Conservation (phyloP, 2,329 filamentous ascomycete species). For the Talaromyces sp. region DNA sequence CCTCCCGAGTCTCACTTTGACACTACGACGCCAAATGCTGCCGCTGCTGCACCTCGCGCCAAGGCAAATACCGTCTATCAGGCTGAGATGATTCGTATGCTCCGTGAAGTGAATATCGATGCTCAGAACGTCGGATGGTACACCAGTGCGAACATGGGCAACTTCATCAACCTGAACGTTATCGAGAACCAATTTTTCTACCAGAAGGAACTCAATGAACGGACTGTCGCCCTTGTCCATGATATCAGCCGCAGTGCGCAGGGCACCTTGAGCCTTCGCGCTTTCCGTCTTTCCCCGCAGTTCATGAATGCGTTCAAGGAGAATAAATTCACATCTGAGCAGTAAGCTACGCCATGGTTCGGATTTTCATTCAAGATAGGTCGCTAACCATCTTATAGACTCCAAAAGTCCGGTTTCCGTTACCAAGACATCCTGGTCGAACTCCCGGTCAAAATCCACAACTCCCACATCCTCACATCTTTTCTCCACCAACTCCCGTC, state of each 20-base stretch:
- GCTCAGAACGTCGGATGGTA: constrained; percentile 99
- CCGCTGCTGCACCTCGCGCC: constrained; percentile 83
- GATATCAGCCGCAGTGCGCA: constrained; percentile 94
- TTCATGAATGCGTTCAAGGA: constrained; percentile 95
- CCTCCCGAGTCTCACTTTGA: constrained; percentile 70
- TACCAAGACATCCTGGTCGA: constrained; percentile 94
- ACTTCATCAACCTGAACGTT: constrained; percentile 91
- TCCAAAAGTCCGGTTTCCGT: constrained; percentile 89
- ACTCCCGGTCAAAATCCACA: constrained; percentile 84
- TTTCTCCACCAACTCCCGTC: constrained; percentile 89
- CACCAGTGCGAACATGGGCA: constrained; percentile 97
- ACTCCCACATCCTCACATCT: constrained; percentile 93
- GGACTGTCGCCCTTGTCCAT: constrained; percentile 84
- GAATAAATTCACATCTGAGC: constrained; percentile 94
- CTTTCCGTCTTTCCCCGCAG: constrained; percentile 79
- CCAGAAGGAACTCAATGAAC: constrained; percentile 86
- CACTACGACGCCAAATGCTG: constrained; percentile 64
- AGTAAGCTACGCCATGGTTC: constrained; percentile 54
- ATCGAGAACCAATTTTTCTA: constrained; percentile 98
- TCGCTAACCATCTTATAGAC: constrained; percentile 51
- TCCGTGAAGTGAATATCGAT: constrained; percentile 96
- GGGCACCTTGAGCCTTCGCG: constrained; percentile 82
- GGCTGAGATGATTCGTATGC: constrained; percentile 93
- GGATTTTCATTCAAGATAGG: neutral
- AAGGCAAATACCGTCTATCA: constrained; percentile 88